Base-by-base conservation (phyloP, 2,329 filamentous ascomycete species). In the Allantophomopsis lycopodina region DNA sequence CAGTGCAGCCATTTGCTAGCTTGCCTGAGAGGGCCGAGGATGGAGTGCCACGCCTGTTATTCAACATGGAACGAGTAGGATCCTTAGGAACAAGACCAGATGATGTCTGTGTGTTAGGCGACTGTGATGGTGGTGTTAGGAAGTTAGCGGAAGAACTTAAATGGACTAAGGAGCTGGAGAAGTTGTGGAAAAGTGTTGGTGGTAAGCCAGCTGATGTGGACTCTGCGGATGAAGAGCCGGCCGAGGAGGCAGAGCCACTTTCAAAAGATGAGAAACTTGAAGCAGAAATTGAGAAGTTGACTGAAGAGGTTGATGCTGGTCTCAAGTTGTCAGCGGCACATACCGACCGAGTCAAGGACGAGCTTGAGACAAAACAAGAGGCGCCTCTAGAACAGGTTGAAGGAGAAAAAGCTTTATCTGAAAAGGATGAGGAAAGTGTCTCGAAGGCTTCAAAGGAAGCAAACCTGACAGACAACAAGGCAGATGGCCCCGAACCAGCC, bases 21-120 rank as follows among this genome's bases (percentile, higher is more conserved):
- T 63, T 96, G 37, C 88, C 89, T 0, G 62, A 70, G 12, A 63
- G 80, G 48, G 78, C 76, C 16, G 52, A 57, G 2, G 67, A 77
- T 1, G 66, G 65, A 1, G 73, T 72, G 3, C 91, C 89, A 1
- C 73, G 91, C 8, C 63, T 98, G 2, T 66, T 98, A 15, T 83
- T 98, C 58, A 98, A 98, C 57, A 71, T 80, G 60, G 84, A 95
- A 57, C 65, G 64, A 30, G 91, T 94, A 0, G 89, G 91, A 0
- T 74, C 74, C 15, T 56, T 98, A 30, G 91, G 91, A 1, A 70
- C 69, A 7, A 66, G 85, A 18, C 56, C 79, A 0, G 88, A 98
- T 53, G 91, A 98, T 60, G 88, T 98, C 0, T 55, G 94, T 5
- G 59, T 85, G 31, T 64, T 96, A 2, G 86, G 82, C 1, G 78